These are phyloP conservation scores for Ramaria sp. DNA, from an alignment of 768 basidiomycete genomes.

Conservation along the genomic window DNA sequence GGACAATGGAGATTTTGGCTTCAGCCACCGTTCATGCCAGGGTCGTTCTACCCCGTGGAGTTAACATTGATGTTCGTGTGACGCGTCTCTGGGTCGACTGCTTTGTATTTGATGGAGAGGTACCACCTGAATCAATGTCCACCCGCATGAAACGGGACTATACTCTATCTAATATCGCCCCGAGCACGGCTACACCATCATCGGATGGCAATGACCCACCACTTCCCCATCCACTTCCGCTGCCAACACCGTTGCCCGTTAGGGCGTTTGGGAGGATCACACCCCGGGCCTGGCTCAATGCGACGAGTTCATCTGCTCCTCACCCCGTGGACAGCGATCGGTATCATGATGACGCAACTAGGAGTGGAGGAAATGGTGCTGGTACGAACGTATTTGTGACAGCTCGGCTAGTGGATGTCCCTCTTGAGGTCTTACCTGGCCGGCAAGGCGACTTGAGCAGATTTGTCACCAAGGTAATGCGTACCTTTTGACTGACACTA, in stretches of 20 bases:
- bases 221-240: constrained; percentile 34
- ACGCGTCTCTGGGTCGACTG: constrained; percentile 63
- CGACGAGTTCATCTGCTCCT: constrained; percentile 19
- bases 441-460: constrained; percentile 64
- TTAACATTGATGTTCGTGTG: constrained; percentile 56
- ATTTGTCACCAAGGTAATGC: constrained; percentile 63
- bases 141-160: too few species aligned
- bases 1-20: constrained; percentile 36
- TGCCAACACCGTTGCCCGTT: constrained; percentile 58
- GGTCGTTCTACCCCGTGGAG: constrained; percentile 58
- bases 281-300: constrained; percentile 57
- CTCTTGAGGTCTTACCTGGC: constrained; percentile 68
- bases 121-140: constrained; percentile 23
- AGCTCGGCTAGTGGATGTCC: constrained; percentile 62
- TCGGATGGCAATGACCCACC: constrained; percentile 7
- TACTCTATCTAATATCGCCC: background rate
- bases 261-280: constrained; percentile 67
- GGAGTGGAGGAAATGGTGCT: constrained; percentile 18
- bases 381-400: constrained; percentile 49
- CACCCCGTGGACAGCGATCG: background rate
- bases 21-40: constrained; percentile 59
- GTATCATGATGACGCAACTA: background rate
- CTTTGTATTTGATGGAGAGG: constrained; percentile 65
- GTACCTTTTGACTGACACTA: background rate
- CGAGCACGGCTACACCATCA: background rate